phyloP scores from a whole-genome alignment of 768 basidiomycete species.

The Floccularia luteovirens region DNA sequence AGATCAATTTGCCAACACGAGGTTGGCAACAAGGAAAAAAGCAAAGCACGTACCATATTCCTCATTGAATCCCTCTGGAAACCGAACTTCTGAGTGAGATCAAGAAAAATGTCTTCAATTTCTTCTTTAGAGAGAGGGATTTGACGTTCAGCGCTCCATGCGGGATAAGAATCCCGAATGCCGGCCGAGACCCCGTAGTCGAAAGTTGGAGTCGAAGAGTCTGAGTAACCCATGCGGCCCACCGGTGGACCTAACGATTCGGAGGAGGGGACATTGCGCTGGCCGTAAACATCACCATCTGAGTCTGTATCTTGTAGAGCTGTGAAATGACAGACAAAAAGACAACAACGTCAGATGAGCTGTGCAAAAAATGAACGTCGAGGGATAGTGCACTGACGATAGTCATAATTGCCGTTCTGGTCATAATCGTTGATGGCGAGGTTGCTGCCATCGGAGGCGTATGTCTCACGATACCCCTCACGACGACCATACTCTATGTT shows the following conservation, averaged over 20 bases:
- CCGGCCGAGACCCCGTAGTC: constrained; percentile 52
- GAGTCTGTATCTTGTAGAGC: constrained; percentile 82
- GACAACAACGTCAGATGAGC: constrained; percentile 13
- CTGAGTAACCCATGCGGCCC: constrained; percentile 48
- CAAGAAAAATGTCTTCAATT: constrained; percentile 97
- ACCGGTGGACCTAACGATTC: constrained; percentile 62
- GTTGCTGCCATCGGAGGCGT: constrained; percentile 64
- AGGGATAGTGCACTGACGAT: constrained; percentile 33
- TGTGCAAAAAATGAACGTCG: constrained; percentile 11
- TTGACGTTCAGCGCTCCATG: constrained; percentile 87
- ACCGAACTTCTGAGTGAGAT: constrained; percentile 97
- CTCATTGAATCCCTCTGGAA: constrained; percentile 95
- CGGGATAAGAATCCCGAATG: constrained; percentile 82
- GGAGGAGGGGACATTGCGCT: constrained; percentile 64
- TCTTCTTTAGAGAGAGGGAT: constrained; percentile 99
- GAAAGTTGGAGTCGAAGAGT: constrained; percentile 69
- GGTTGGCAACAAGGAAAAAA: too few relatives aligned
- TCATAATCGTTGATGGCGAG: constrained; percentile 64
- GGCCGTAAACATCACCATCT: constrained; percentile 66
- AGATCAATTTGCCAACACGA: too few relatives aligned
- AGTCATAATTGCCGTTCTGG: constrained; percentile 56
- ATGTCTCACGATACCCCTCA: constrained; percentile 44
- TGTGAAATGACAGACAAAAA: constrained; percentile 18
- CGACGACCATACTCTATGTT: constrained; percentile 55
- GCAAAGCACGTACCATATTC: constrained; percentile 86